Conservation (phyloP, 805 yeast genomes). For the Candida boidinii region DNA sequence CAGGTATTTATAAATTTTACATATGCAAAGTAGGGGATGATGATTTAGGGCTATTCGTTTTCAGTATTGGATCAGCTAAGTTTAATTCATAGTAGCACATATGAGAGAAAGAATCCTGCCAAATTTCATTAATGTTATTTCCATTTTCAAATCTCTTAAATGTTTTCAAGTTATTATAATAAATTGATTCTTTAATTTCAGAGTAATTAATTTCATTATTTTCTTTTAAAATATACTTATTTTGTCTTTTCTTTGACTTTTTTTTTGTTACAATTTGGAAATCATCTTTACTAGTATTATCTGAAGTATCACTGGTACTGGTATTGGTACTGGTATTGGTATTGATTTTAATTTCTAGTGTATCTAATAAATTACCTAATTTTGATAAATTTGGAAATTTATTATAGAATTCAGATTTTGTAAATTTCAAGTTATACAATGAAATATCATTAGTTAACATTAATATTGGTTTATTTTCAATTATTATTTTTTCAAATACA, state of each 20-base stretch:
- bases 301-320: background rate
- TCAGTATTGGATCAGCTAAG: too few relatives aligned
- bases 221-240: constrained; percentile 2
- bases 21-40: too few relatives aligned
- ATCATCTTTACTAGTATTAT: constrained; percentile 4
- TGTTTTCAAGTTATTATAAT: constrained; percentile 7
- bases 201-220: constrained; percentile 8
- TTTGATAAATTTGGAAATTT: constrained; percentile 21
- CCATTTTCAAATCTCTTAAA: constrained; percentile 3
- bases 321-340: too few relatives aligned
- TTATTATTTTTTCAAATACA: constrained; percentile 18
- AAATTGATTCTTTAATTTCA: constrained; percentile 5
- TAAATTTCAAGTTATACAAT: constrained; percentile 18
- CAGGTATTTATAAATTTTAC: too few relatives aligned
- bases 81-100: constrained; percentile 8
- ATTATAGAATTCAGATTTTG: constrained; percentile 16
- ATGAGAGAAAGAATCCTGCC: constrained; percentile 21
- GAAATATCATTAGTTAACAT: constrained; percentile 24
- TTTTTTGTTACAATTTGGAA: constrained; percentile 8
- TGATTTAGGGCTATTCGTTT: too few relatives aligned
- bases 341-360: background rate
- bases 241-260: constrained; percentile 6
- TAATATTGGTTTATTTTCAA: constrained; percentile 12
- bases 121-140: constrained; percentile 7
- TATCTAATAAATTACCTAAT: constrained; percentile 8